Evolutionary conservation across 495 filamentous ascomycete species (phyloP).

Genomic region (Hyaloscypha bicolor): DNA sequence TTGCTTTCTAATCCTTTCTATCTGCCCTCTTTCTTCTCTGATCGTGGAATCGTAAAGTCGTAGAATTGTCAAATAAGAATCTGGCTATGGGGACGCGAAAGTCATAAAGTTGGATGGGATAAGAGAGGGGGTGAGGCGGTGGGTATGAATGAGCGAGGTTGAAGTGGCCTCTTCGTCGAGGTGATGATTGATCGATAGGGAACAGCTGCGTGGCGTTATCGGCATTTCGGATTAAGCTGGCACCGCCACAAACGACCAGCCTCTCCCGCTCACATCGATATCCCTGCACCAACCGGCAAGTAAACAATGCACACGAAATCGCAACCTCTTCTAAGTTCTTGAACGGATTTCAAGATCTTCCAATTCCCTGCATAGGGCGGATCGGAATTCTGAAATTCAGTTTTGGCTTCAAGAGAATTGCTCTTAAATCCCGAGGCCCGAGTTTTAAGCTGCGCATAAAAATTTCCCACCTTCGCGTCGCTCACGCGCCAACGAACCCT

Average conservation of each 20-base stretch:
- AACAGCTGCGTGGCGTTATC: constrained; percentile 14
- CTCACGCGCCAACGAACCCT: background rate
- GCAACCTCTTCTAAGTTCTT: background rate
- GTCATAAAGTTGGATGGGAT: background rate
- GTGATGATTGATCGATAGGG: background rate
- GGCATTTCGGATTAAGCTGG: background rate
- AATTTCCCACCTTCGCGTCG: background rate
- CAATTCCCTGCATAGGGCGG: background rate
- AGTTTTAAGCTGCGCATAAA: background rate
- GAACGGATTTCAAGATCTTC: background rate
- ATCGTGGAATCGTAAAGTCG: background rate
- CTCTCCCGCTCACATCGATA: background rate
- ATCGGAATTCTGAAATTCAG: too few species aligned
- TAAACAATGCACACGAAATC: background rate
- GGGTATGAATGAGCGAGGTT: background rate
- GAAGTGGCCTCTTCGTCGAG: constrained; percentile 17
- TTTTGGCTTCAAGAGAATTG: too few species aligned
- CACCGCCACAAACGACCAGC: constrained; percentile 3
- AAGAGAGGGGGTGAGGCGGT: background rate
- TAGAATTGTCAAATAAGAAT: background rate
- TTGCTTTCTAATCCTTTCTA: background rate
- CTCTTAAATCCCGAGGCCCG: background rate
- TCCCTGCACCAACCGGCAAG: background rate
- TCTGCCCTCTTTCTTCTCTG: background rate
- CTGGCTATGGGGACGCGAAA: background rate